Conservation (phyloP, 306 rosid species). For the Vachellia pachyceras region DNA sequence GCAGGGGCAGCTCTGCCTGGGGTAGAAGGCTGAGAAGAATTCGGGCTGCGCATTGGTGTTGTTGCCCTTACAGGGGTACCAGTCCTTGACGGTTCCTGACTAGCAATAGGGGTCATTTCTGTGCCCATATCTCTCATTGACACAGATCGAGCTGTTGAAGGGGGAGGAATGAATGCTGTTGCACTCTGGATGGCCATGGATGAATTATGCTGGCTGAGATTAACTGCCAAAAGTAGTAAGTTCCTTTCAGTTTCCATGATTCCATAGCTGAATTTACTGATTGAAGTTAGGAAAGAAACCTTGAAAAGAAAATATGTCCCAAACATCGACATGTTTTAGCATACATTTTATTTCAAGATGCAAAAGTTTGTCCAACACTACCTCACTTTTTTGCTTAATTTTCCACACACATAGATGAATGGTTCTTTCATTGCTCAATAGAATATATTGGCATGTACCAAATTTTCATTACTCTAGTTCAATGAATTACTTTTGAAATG, state of each 20-base stretch:
- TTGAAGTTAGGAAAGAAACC: constrained; percentile 8
- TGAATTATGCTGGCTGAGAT: constrained; percentile 82
- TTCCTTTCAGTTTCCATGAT: constrained; percentile 13
- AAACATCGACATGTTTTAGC: too few relatives aligned
- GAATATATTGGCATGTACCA: background rate
- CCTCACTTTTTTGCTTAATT: background rate
- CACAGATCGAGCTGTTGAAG: constrained; percentile 93
- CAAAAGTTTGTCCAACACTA: background rate
- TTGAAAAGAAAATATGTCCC: constrained; percentile 20
- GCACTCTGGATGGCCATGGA: constrained; percentile 71
- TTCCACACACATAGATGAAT: background rate
- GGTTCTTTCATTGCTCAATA: background rate
- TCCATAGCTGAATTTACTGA: constrained; percentile 5
- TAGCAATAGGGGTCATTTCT: constrained; percentile 98
- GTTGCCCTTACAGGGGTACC: constrained; percentile 97
- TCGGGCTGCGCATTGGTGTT: constrained; percentile 90
- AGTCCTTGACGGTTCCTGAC: constrained; percentile 97
- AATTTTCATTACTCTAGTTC: constrained; percentile 3
- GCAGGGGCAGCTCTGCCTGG: constrained; percentile 64
- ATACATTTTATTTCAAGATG: too few relatives aligned
- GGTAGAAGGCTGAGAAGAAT: constrained; percentile 81
- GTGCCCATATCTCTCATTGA: constrained; percentile 99
- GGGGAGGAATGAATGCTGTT: constrained; percentile 85
- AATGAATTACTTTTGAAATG: background rate
- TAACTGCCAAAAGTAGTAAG: constrained; percentile 56